Evolutionary conservation across 139 green algal species (phyloP), one percentile per base, ranked within the genome.

Genomic region (Coelastrella sp.): DNA sequence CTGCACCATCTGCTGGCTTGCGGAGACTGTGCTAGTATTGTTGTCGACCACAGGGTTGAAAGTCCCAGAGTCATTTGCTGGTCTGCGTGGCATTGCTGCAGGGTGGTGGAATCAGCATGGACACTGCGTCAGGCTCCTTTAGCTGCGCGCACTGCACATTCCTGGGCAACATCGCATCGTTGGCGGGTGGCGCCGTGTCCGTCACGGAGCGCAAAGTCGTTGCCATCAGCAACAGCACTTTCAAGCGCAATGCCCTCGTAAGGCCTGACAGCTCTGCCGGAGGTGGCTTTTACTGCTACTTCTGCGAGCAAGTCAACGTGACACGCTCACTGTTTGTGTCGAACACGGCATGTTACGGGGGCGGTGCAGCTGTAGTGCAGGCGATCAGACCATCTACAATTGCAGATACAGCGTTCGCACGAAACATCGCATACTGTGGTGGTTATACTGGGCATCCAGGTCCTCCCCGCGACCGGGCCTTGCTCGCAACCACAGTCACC

Each of bases 261-360:
- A 57, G n/a, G 85, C 73, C 20, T 3, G 56, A 57, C 7, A 16
- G 80, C 19, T 66, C 83, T 17, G 85, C 85, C n/a, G 85, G 85
- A 11, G 85, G 85, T 6, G 85, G 74, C 56, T 74, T 90, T 16
- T 83, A 90, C 57, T 90, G 85, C 74, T 47, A 75, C 20, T 56
- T 75, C 58, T 90, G 85, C 20, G 14, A 76, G 3, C 3, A 7
- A 5, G 73, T 90, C 5, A 16, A 17, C 8, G 77, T 90, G 5
- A 68, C 2, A 3, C 16, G 7, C 10, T 77, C 58, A 0, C 22
- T 47, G 0, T 90, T 90, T 7, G 4, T n/a, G 11, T 20, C 11
- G 73, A 90, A 90, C 74, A 47, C 20, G n/a, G 85, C 85, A 56
- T 14, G n/a, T 2, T 90, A 78, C 58, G 85, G 85, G 10, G 85